Conservation (phyloP, 1,284 basidiomycete genomes). For the Ustilago shanxiensis region DNA sequence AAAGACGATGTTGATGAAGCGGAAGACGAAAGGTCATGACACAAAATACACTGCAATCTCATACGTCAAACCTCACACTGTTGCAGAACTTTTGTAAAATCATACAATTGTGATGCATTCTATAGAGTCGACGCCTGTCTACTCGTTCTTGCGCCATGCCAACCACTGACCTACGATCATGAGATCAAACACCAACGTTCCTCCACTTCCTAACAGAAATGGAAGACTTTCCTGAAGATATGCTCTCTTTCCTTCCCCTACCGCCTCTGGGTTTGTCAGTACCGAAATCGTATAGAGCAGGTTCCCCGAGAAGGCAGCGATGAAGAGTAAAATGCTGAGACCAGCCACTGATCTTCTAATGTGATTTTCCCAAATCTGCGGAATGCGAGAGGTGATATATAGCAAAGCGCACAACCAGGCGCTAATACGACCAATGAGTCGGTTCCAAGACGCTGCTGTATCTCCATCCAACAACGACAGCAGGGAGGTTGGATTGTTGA, state of each 20-base stretch:
- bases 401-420: conserved; percentile 68
- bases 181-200: conserved; percentile 67
- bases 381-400: conserved; percentile 69
- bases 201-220: conserved; percentile 64
- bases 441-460: conserved; percentile 16
- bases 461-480: conserved; percentile 2
- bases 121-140: neutral
- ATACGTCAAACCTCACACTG: too few relatives aligned
- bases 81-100: neutral
- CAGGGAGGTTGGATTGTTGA: neutral
- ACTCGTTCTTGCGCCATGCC: conserved; percentile 51
- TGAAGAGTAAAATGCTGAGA: conserved; percentile 65
- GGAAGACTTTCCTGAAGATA: conserved; percentile 66
- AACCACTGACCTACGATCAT: conserved; percentile 64
- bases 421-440: conserved; percentile 60
- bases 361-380: conserved; percentile 69
- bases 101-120: neutral
- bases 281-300: conserved; percentile 63
- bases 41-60: neutral
- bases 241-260: conserved; percentile 21
- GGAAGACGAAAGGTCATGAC: neutral
- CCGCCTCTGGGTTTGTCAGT: conserved; percentile 55
- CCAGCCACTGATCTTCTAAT: conserved; percentile 62
- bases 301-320: conserved; percentile 66
- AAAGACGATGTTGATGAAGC: neutral